Percentiles rank a stretch among this genome's conserved stretches.
Conservation (phyloP, 1,284 basidiomycete genomes). For the Boletus holoroseus region DNA sequence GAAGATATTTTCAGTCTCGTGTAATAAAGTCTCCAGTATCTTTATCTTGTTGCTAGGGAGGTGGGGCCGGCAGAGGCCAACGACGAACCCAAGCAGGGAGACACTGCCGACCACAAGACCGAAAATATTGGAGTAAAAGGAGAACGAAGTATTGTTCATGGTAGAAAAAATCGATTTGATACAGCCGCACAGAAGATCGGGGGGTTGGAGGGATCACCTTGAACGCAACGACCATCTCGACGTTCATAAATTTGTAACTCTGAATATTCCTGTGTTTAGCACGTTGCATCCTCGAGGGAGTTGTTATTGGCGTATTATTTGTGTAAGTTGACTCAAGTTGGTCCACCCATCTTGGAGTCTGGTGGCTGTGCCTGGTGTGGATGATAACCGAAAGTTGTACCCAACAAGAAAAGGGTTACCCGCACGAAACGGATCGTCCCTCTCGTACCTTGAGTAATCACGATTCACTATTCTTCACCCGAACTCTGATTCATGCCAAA, state of each 20-base stretch:
- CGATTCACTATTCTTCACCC: too few species aligned
- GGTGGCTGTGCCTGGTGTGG: too few species aligned
- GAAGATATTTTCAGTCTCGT: not conserved
- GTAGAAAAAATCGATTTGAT: not conserved
- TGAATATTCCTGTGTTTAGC: not conserved
- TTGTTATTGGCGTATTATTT: not conserved
- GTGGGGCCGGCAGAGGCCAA: not conserved
- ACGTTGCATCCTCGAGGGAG: not conserved
- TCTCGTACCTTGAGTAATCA: too few species aligned
- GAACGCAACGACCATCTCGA: too few species aligned
- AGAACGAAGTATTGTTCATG: not conserved
- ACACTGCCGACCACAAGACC: not conserved
- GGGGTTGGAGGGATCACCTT: too few species aligned
- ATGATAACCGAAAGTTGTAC: too few species aligned
- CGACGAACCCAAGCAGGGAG: not conserved
- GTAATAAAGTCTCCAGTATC: not conserved
- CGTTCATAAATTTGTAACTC: not conserved
- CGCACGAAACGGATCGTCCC: too few species aligned
- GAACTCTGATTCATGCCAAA: not conserved
- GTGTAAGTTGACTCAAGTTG: not conserved
- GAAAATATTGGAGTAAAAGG: slow-evolving; percentile 2
- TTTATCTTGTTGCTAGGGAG: slow-evolving; percentile 13
- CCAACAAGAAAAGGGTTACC: too few species aligned
- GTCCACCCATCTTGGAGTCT: too few species aligned
- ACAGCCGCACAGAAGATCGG: too few species aligned